phyloP scores from a whole-genome alignment of 257 asterid species.

The Cynanchum wilfordii region DNA sequence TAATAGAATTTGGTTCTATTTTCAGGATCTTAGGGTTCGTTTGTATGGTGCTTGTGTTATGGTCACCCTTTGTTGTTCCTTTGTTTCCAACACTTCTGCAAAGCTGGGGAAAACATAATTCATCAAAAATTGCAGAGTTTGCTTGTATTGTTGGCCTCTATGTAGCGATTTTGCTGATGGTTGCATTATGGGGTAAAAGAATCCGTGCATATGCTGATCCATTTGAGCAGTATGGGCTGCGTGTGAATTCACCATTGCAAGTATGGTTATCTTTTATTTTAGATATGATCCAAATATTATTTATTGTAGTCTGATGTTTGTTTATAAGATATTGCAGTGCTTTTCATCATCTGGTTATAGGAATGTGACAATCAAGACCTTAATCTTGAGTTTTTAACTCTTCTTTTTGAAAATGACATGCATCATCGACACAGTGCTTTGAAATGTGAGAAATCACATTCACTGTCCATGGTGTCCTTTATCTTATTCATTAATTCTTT shows the following conservation, averaged over 20 bases:
- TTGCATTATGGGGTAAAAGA: slow-evolving; percentile 83
- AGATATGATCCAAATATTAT: background rate
- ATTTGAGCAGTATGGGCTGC: slow-evolving; percentile 73
- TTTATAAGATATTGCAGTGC: background rate
- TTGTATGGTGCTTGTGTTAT: slow-evolving; percentile 81
- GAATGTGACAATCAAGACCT: background rate
- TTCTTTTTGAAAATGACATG: background rate
- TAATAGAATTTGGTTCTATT: background rate
- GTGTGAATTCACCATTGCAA: slow-evolving; percentile 56
- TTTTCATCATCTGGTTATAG: background rate
- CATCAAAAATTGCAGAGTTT: slow-evolving; percentile 60
- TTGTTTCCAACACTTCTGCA: slow-evolving; percentile 77
- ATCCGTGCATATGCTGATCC: slow-evolving; percentile 81
- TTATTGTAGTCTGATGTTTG: background rate
- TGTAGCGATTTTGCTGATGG: slow-evolving; percentile 54
- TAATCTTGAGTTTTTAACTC: background rate
- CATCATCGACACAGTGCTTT: background rate
- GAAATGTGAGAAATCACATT: background rate
- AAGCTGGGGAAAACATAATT: slow-evolving; percentile 63
- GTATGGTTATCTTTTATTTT: slow-evolving; percentile 29
- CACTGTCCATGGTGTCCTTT: background rate
- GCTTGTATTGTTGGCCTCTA: slow-evolving; percentile 82
- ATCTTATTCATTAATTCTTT: background rate
- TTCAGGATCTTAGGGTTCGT: slow-evolving; percentile 70
- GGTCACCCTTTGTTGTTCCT: slow-evolving; percentile 89